These are phyloP conservation scores for Serendipita sp. DNA, from an alignment of 1,284 basidiomycete genomes.

Conservation along the genomic window DNA sequence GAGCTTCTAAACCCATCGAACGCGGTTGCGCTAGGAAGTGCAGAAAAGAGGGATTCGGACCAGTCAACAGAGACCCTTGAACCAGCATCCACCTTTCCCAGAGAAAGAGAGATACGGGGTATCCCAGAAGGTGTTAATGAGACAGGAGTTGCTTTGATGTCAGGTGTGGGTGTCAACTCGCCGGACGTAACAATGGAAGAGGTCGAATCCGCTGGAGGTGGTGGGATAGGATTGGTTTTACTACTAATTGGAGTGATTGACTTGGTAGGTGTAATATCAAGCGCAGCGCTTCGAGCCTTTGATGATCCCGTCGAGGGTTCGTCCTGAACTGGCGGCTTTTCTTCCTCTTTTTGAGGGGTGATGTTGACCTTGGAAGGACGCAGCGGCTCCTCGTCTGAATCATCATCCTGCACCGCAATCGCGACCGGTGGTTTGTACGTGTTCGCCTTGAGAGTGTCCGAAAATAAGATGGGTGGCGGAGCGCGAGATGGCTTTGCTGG, in stretches of 20 bases:
- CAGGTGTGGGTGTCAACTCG: neutral
- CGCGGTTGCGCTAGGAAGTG: neutral
- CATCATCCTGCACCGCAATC: neutral
- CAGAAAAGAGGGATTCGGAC: neutral
- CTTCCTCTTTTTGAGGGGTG: too few relatives aligned
- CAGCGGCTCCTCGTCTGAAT: neutral
- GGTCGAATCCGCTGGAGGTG: neutral
- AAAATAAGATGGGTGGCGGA: neutral
- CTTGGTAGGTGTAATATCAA: neutral
- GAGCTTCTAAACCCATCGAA: slow-evolving; percentile 4
- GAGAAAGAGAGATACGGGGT: slow-evolving; percentile 3
- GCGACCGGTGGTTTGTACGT: neutral
- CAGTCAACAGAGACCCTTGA: neutral
- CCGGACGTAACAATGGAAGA: neutral
- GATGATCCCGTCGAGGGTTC: too few relatives aligned
- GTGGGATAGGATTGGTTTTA: too few relatives aligned
- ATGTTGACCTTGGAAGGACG: too few relatives aligned
- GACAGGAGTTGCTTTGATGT: neutral
- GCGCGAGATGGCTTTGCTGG: neutral
- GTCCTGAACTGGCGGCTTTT: too few relatives aligned
- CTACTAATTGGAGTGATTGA: neutral
- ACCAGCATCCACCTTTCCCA: neutral
- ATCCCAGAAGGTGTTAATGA: neutral
- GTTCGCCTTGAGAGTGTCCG: neutral
- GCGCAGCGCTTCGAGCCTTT: too few relatives aligned